Conservation (phyloP, 2,329 filamentous ascomycete genomes). For the Berkeleyomyces basicola region DNA sequence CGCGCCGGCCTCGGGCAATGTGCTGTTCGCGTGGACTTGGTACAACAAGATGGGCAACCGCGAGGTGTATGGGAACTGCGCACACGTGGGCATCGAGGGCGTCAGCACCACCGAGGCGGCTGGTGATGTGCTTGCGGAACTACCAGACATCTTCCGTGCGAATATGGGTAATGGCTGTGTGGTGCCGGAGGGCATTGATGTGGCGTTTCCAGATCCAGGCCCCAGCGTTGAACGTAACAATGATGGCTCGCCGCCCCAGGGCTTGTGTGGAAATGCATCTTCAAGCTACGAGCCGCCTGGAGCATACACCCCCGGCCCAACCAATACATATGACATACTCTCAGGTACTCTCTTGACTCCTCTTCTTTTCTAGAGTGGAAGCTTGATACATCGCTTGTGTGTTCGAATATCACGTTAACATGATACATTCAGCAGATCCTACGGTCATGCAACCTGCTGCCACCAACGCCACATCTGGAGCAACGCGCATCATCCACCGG, state of each 20-base stretch:
- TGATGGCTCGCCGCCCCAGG: constrained; percentile 18
- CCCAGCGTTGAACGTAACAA: constrained; percentile 26
- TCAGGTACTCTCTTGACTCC: not conserved
- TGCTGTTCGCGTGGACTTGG: constrained; percentile 46
- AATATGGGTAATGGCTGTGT: constrained; percentile 42
- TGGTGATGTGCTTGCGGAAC: constrained; percentile 38
- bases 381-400: too few relatives aligned
- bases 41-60: constrained; percentile 47
- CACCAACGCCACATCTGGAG: not conserved
- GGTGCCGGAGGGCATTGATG: constrained; percentile 37
- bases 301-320: not conserved
- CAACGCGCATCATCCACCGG: not conserved
- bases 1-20: constrained; percentile 30
- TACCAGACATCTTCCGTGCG: constrained; percentile 39
- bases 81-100: constrained; percentile 34
- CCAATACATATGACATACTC: not conserved
- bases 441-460: not conserved
- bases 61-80: constrained; percentile 58
- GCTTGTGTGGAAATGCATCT: constrained; percentile 10
- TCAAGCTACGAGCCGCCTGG: not conserved
- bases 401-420: not conserved
- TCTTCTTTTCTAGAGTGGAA: not conserved
- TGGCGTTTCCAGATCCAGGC: constrained; percentile 47
- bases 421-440: not conserved
- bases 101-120: constrained; percentile 13